Evolutionary conservation across 441 rosid species (phyloP).

Genomic region (Omphalea diandra): DNA sequence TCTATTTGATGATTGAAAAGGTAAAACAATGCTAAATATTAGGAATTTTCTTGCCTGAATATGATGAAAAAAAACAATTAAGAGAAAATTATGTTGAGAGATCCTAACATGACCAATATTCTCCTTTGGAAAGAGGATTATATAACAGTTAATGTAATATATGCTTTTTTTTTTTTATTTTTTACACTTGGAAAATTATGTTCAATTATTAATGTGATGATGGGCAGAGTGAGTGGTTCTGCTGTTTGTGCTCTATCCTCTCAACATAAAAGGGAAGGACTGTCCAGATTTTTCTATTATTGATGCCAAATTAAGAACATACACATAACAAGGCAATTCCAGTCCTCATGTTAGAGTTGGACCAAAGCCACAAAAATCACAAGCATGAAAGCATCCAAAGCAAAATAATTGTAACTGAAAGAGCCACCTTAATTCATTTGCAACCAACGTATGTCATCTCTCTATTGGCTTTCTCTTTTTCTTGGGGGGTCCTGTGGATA

Average conservation of each 20-base stretch:
- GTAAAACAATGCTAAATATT: slow-evolving; percentile 7
- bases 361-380: too few species aligned
- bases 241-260: too few species aligned
- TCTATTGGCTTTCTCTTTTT: slow-evolving; percentile 8
- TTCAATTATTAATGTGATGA: background rate
- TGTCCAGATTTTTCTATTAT: background rate
- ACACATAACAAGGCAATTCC: slow-evolving; percentile 2
- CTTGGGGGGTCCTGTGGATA: slow-evolving; percentile 16
- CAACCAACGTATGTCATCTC: slow-evolving; percentile 1
- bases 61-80: background rate
- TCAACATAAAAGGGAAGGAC: background rate
- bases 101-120: too few species aligned
- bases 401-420: background rate
- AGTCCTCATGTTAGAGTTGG: background rate
- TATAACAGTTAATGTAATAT: too few species aligned
- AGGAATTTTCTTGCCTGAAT: background rate
- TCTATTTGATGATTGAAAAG: background rate
- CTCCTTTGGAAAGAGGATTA: too few species aligned
- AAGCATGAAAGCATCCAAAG: background rate
- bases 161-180: background rate
- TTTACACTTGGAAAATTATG: background rate
- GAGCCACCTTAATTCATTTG: background rate
- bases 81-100: background rate
- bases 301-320: background rate
- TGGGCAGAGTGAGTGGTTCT: too few species aligned